phyloP scores from a whole-genome alignment of 2,329 filamentous ascomycete genomes.

The Aspergillus arachidicola region DNA sequence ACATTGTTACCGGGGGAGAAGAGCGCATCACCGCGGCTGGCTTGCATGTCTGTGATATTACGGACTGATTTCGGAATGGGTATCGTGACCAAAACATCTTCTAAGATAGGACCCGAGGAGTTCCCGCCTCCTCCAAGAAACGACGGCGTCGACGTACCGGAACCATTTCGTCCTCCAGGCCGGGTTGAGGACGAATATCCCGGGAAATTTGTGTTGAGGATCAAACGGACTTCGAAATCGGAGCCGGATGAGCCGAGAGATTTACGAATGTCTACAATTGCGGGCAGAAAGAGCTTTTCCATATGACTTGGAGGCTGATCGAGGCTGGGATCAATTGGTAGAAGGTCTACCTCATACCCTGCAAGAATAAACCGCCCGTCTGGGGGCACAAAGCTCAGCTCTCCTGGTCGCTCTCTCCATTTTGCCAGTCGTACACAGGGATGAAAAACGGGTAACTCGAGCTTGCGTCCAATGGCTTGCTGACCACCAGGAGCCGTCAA shows the following conservation, averaged over 20 bases:
- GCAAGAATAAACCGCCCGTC: conserved; percentile 92
- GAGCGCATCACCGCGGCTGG: conserved; percentile 78
- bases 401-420: conserved; percentile 86
- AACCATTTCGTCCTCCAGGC: conserved; percentile 46
- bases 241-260: conserved; percentile 72
- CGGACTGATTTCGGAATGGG: conserved; percentile 78
- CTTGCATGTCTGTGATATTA: conserved; percentile 79
- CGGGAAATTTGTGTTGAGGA: conserved; percentile 68
- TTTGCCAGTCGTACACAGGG: conserved; percentile 88
- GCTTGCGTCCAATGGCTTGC: conserved; percentile 70
- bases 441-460: conserved; percentile 92
- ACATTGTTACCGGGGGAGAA: conserved; percentile 73
- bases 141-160: conserved; percentile 51
- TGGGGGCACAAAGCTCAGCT: conserved; percentile 93
- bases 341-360: conserved; percentile 89
- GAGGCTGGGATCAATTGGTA: conserved; percentile 68
- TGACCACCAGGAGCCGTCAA: conserved; percentile 81
- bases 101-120: conserved; percentile 64
- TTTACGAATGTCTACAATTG: conserved; percentile 79
- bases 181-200: conserved; percentile 45
- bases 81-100: conserved; percentile 76
- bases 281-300: conserved; percentile 76
- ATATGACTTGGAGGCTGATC: conserved; percentile 55
- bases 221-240: conserved; percentile 86
- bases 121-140: conserved; percentile 58